Evolutionary conservation across 2,329 filamentous ascomycete genomes (phyloP).

Genomic region (Tolypocladium tropicale): DNA sequence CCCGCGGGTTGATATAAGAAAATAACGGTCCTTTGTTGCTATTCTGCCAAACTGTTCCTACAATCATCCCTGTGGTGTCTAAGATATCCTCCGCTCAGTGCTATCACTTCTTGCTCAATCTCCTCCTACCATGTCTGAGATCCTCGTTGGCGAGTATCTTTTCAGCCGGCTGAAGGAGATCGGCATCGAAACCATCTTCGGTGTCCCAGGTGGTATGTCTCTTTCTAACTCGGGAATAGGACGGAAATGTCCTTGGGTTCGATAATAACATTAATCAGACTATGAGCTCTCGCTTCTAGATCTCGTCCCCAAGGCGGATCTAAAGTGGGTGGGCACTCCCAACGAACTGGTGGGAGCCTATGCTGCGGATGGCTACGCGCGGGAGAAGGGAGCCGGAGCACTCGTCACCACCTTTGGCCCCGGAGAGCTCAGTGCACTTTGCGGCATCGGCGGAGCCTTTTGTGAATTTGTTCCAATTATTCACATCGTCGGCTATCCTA

Average conservation of each 20-base stretch:
- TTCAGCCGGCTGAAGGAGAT: slow-evolving; percentile 48
- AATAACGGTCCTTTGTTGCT: neutral
- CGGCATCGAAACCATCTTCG: slow-evolving; percentile 45
- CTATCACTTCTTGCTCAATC: neutral
- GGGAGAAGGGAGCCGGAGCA: slow-evolving; percentile 38
- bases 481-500: neutral
- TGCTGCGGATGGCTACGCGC: slow-evolving; percentile 46
- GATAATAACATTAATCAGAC: slow-evolving; percentile 5
- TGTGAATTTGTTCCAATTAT: neutral
- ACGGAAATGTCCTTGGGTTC: neutral
- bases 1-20: neutral
- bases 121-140: neutral
- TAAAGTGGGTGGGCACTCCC: slow-evolving; percentile 38
- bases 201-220: slow-evolving; percentile 29
- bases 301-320: slow-evolving; percentile 22
- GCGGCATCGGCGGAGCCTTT: neutral
- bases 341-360: slow-evolving; percentile 51
- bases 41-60: neutral
- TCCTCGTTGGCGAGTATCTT: slow-evolving; percentile 33
- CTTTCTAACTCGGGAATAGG: neutral
- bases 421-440: slow-evolving; percentile 28
- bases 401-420: slow-evolving; percentile 52
- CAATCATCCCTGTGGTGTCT: neutral
- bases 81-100: neutral
- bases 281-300: slow-evolving; percentile 28